Conservation (phyloP, 495 filamentous ascomycete genomes). For the Aeminium ludgeri region DNA sequence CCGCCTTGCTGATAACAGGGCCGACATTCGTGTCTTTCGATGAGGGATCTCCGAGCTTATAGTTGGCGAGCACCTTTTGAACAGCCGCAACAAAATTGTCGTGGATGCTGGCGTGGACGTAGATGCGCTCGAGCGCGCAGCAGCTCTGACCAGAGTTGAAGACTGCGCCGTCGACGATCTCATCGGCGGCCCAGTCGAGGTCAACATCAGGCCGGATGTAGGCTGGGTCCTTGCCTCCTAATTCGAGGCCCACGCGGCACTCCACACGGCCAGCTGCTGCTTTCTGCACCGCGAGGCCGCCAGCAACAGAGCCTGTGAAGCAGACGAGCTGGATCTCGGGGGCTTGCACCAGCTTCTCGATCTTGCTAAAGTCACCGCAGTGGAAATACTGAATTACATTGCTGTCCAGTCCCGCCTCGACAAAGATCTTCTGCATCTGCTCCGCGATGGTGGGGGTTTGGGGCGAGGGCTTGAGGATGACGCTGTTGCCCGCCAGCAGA, state of each 20-base stretch:
- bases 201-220: slow-evolving; percentile 79
- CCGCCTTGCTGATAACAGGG: slow-evolving; percentile 66
- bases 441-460: slow-evolving; percentile 85
- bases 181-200: slow-evolving; percentile 72
- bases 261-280: slow-evolving; percentile 58
- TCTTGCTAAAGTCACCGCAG: slow-evolving; percentile 50
- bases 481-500: slow-evolving; percentile 67
- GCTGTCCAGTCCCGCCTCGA: slow-evolving; percentile 57
- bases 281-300: slow-evolving; percentile 68
- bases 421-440: slow-evolving; percentile 57
- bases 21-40: slow-evolving; percentile 67
- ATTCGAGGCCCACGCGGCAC: slow-evolving; percentile 69
- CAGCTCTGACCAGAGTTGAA: slow-evolving; percentile 98
- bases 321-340: slow-evolving; percentile 60
- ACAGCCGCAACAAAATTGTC: slow-evolving; percentile 61
- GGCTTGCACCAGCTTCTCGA: slow-evolving; percentile 57
- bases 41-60: slow-evolving; percentile 75
- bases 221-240: slow-evolving; percentile 86
- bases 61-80: slow-evolving; percentile 67
- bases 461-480: slow-evolving; percentile 84
- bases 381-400: slow-evolving; percentile 83
- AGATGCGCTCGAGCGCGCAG: slow-evolving; percentile 82
- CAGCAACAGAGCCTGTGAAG: slow-evolving; percentile 86
- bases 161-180: slow-evolving; percentile 82
- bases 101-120: slow-evolving; percentile 72